These are phyloP conservation scores for Aspergillus quadricinctus DNA, from an alignment of 2,329 filamentous ascomycete genomes.

Conservation along the genomic window DNA sequence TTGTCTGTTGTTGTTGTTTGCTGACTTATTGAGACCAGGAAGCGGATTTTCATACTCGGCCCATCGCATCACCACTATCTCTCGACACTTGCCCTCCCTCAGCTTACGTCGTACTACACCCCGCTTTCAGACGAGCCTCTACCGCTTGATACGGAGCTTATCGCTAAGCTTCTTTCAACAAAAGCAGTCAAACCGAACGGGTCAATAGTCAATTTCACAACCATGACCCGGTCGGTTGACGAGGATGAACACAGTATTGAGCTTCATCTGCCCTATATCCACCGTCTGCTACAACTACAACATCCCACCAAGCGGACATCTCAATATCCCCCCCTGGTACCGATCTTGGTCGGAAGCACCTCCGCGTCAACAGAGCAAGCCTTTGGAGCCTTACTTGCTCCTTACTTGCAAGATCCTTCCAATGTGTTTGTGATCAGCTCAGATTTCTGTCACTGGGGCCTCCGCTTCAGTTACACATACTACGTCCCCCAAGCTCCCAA, in stretches of 20 bases:
- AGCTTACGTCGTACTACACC: slow-evolving; percentile 53
- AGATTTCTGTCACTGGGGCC: slow-evolving; percentile 96
- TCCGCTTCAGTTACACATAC: slow-evolving; percentile 75
- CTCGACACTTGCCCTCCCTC: slow-evolving; percentile 69
- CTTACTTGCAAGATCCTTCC: slow-evolving; percentile 67
- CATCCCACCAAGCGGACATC: slow-evolving; percentile 46
- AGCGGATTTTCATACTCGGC: slow-evolving; percentile 86
- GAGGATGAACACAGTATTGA: slow-evolving; percentile 88
- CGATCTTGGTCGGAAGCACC: slow-evolving; percentile 80
- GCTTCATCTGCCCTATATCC: slow-evolving; percentile 94
- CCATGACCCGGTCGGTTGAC: slow-evolving; percentile 64
- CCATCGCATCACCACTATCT: slow-evolving; percentile 88
- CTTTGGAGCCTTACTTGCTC: slow-evolving; percentile 67
- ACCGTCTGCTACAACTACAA: slow-evolving; percentile 64
- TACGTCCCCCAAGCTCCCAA: slow-evolving; percentile 57
- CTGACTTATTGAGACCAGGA: slow-evolving; percentile 44
- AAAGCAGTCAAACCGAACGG: slow-evolving; percentile 27
- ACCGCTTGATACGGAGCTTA: slow-evolving; percentile 42
- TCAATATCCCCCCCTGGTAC: slow-evolving; percentile 70
- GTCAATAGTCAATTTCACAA: slow-evolving; percentile 35
- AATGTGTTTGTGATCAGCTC: slow-evolving; percentile 87
- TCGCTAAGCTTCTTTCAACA: slow-evolving; percentile 32
- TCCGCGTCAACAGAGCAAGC: slow-evolving; percentile 60
- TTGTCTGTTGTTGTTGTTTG: neutral
- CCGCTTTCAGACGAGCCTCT: slow-evolving; percentile 42